Percentiles rank a stretch among this genome's conserved stretches.
These are phyloP conservation scores for Trichoderma semiorbis DNA, from an alignment of 2,329 filamentous ascomycete species.

Conservation along the genomic window DNA sequence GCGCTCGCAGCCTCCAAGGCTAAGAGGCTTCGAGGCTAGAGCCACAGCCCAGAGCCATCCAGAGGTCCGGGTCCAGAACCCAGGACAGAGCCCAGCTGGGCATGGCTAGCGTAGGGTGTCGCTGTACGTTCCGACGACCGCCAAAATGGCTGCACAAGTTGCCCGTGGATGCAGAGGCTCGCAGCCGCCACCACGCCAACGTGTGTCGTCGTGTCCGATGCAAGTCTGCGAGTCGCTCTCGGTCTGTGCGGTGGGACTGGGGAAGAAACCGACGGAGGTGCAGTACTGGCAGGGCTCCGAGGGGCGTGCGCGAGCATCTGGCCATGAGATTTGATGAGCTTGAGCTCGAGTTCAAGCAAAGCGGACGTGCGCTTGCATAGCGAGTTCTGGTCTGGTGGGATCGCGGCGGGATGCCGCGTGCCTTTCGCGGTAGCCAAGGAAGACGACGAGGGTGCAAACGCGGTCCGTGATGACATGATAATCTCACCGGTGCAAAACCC, in stretches of 20 bases:
- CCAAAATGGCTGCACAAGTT: neutral
- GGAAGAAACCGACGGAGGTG: neutral
- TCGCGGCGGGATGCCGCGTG: slow-evolving; percentile 13
- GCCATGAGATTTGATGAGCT: neutral
- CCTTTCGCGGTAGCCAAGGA: slow-evolving; percentile 10
- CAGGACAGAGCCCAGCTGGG: slow-evolving; percentile 14
- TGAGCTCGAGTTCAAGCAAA: neutral
- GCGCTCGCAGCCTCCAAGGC: neutral
- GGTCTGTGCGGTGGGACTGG: slow-evolving; percentile 16
- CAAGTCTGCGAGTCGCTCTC: slow-evolving; percentile 11
- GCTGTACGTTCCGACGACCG: slow-evolving; percentile 12
- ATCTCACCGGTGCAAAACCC: slow-evolving; percentile 6
- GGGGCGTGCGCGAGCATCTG: neutral
- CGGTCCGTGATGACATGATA: slow-evolving; percentile 11
- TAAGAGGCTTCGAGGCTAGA: slow-evolving; percentile 5
- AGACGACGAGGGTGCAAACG: neutral
- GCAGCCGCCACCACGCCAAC: slow-evolving; percentile 12
- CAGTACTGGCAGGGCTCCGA: neutral
- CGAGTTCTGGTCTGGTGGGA: neutral
- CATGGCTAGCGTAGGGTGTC: slow-evolving; percentile 15
- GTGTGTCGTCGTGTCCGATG: slow-evolving; percentile 8
- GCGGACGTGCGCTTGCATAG: neutral
- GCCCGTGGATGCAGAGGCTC: slow-evolving; percentile 1
- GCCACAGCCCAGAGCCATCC: slow-evolving; percentile 1
- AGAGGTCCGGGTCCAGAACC: slow-evolving; percentile 7